Evolutionary conservation across 2,329 filamentous ascomycete species (phyloP).

Genomic region (Aureobasidium sp.): DNA sequence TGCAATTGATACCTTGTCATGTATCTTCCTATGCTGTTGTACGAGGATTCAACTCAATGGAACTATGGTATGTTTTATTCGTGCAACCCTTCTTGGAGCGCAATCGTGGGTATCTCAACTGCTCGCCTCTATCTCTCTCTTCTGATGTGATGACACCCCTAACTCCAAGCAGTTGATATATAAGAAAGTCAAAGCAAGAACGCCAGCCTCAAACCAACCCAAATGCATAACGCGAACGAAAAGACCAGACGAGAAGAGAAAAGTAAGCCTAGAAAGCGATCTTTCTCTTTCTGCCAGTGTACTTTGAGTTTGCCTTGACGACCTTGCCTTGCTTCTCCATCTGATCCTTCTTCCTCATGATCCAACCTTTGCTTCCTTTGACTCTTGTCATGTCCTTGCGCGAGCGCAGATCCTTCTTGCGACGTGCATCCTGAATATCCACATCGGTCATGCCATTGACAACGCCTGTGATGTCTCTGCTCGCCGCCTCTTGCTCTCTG

Average conservation of each 20-base stretch:
- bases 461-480: conserved; percentile 79
- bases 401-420: conserved; percentile 40
- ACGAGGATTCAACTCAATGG: too few relatives aligned
- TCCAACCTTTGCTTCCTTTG: conserved; percentile 82
- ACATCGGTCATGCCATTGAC: conserved; percentile 83
- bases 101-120: not conserved
- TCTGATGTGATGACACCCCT: not conserved
- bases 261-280: conserved; percentile 55
- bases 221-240: not conserved
- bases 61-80: not conserved
- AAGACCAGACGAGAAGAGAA: not conserved
- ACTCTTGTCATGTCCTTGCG: conserved; percentile 46
- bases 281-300: conserved; percentile 82
- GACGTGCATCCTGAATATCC: conserved; percentile 62
- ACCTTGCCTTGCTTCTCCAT: conserved; percentile 93
- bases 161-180: not conserved
- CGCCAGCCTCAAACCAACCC: not conserved
- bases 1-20: too few relatives aligned
- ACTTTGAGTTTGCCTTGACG: conserved; percentile 86
- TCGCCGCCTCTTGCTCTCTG: conserved; percentile 30
- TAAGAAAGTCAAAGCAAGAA: not conserved
- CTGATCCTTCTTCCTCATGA: conserved; percentile 79
- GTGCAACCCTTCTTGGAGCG: not conserved
- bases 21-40: too few relatives aligned
- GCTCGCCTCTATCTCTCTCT: not conserved